Evolutionary conservation across 2,329 filamentous ascomycete species (phyloP), one percentile per base, ranked within the genome.

Genomic region (Pestalotiopsis sp.): DNA sequence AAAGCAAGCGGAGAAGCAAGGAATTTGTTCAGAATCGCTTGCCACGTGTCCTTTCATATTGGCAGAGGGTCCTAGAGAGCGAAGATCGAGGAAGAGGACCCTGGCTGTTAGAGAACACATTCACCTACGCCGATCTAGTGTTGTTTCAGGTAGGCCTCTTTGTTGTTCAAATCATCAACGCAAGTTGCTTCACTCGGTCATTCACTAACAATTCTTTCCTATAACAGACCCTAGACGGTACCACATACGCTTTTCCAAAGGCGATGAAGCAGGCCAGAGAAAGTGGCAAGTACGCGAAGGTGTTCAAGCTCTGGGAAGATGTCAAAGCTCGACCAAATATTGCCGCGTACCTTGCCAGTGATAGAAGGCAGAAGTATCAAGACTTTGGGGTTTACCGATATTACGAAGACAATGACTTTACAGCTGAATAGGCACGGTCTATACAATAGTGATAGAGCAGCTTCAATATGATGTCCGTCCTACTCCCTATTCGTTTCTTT

Each of bases 71-170:
- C 9, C 76, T 94, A 11, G 81, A 82, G 71, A 82, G 83, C 7
- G 87, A 90, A 71, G 81, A 85, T 57, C 84, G 84, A 64, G 82
- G 83, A 0, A 85, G 86, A 0, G 81, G 87, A 7, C 87, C 87
- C 25, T 93, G 90, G 83, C 76, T 94, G 0, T 89, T 92, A 49
- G 90, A 89, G 0, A 84, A 82, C 1, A 81, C 82, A 69, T 74
- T 94, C 70, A 92, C 88, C 0, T 93, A 91, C 76, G 92, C 91
- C 23, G 92, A 95, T 76, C 81, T 91, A 61, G 90, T 91, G 2
- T 76, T 94, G 1, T 94, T 91, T 83, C 91, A 94, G 79, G 88
- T 90, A 70, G 66, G 17, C 17, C 23, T 9, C 52, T 25, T 57
- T 25, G 52, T 20, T 20, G 11, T 57, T 25, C n/a, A 27, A 41